Evolutionary conservation across 169 alveolate genomes (phyloP).

Genomic region (Babesia ovis): DNA sequence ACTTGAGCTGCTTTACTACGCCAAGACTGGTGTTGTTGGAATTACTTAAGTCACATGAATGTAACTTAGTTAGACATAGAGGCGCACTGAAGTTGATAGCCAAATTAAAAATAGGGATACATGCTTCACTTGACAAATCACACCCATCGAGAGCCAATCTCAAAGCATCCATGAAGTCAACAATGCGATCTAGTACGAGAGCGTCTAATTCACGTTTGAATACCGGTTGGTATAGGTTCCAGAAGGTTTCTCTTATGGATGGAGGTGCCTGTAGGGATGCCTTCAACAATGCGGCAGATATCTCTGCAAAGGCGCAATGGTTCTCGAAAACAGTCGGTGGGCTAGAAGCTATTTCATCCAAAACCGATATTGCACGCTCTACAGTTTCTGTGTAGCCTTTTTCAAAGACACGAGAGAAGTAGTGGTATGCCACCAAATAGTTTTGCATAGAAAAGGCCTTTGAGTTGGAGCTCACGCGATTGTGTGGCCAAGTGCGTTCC

Average conservation of each 20-base stretch:
- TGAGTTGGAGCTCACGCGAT: slow-evolving; percentile 34
- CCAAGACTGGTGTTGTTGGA: slow-evolving; percentile 18
- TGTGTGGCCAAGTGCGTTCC: slow-evolving; percentile 57
- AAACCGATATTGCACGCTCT: neutral
- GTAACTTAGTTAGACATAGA: neutral
- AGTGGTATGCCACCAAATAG: slow-evolving; percentile 34
- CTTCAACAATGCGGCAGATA: slow-evolving; percentile 23
- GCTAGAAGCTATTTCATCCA: slow-evolving; percentile 20
- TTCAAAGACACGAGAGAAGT: slow-evolving; percentile 15
- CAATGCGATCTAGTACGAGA: slow-evolving; percentile 26
- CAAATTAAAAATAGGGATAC: slow-evolving; percentile 31
- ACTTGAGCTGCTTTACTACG: slow-evolving; percentile 56
- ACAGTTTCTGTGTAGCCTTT: slow-evolving; percentile 4
- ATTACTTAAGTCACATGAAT: slow-evolving; percentile 2
- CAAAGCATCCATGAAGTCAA: slow-evolving; percentile 56
- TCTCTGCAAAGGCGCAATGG: slow-evolving; percentile 40
- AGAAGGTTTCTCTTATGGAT: neutral
- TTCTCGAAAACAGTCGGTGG: slow-evolving; percentile 22
- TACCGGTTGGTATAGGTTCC: slow-evolving; percentile 25
- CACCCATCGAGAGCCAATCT: slow-evolving; percentile 34
- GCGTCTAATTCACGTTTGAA: slow-evolving; percentile 24
- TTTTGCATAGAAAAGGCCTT: slow-evolving; percentile 44
- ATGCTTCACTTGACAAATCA: slow-evolving; percentile 8
- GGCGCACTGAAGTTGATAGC: slow-evolving; percentile 20
- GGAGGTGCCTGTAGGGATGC: slow-evolving; percentile 1